Percentiles rank a stretch among this genome's conserved stretches.
Evolutionary conservation across 1,284 basidiomycete genomes (phyloP).

Genomic region (Marasmius tenuissimus): DNA sequence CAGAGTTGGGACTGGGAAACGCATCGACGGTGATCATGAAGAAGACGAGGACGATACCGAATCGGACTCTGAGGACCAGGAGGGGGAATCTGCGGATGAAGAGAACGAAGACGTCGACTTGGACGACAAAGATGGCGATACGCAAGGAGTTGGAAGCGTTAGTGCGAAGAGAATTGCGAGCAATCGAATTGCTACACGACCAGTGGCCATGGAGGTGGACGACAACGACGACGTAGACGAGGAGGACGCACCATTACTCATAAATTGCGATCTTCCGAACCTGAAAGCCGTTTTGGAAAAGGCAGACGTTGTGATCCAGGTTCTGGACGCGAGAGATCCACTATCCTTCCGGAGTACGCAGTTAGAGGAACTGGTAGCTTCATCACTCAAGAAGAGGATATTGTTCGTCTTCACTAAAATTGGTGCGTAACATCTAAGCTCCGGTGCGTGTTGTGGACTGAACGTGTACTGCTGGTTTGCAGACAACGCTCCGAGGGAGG

Average conservation of each 20-base stretch:
- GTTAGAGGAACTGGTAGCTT: constrained; percentile 59
- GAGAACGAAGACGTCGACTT: constrained; percentile 25
- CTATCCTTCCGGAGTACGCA: constrained; percentile 64
- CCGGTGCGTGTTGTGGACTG: neutral
- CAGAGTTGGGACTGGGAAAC: constrained; percentile 24
- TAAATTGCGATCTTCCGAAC: constrained; percentile 69
- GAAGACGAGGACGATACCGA: too few species aligned
- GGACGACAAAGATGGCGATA: constrained; percentile 31
- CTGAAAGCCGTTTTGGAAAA: constrained; percentile 75
- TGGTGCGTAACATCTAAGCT: constrained; percentile 48
- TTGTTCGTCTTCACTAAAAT: constrained; percentile 85
- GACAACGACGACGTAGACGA: constrained; percentile 42
- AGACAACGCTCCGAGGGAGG: constrained; percentile 87
- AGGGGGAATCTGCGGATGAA: constrained; percentile 31
- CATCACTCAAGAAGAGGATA: constrained; percentile 52
- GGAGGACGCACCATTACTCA: constrained; percentile 57
- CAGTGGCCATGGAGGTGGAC: constrained; percentile 22
- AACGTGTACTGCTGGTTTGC: constrained; percentile 14
- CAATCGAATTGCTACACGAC: constrained; percentile 29
- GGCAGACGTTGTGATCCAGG: constrained; percentile 83
- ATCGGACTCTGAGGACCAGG: constrained; percentile 25
- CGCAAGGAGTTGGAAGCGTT: constrained; percentile 43
- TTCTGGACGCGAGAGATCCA: constrained; percentile 88
- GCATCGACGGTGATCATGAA: constrained; percentile 17
- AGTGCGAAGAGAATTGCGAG: constrained; percentile 37